phyloP scores from a whole-genome alignment of 208 protist genomes.

The Acanthamoeba polyphaga region DNA sequence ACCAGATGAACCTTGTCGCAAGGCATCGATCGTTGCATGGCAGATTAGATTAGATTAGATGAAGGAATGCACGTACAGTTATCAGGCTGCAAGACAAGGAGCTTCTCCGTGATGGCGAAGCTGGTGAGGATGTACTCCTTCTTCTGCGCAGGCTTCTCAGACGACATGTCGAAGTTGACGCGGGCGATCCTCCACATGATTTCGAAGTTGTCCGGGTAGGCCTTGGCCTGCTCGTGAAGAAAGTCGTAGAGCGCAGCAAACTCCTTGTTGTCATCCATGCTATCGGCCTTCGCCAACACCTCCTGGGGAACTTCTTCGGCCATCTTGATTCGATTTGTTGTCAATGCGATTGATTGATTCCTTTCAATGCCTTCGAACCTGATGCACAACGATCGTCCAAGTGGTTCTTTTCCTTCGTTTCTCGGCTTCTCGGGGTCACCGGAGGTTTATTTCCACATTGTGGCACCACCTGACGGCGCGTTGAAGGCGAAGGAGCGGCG shows the following conservation, averaged over 20 bases:
- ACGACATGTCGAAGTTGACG: constrained; percentile 60
- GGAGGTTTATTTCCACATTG: not conserved
- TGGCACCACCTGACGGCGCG: too few relatives aligned
- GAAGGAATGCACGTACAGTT: not conserved
- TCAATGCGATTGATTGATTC: not conserved
- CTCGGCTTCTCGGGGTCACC: not conserved
- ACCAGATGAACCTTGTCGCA: not conserved
- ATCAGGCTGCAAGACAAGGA: constrained; percentile 1
- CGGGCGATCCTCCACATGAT: constrained; percentile 43
- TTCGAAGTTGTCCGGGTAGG: constrained; percentile 38
- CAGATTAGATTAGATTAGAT: not conserved
- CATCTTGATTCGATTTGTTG: not conserved
- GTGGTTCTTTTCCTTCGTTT: not conserved
- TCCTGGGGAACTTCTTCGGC: constrained; percentile 11
- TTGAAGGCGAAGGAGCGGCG: too few relatives aligned
- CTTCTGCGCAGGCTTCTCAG: constrained; percentile 29
- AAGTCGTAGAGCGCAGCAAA: constrained; percentile 26
- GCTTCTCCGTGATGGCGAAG: not conserved
- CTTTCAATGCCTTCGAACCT: not conserved
- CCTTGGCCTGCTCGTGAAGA: not conserved
- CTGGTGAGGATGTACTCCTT: constrained; percentile 11
- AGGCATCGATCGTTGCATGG: not conserved
- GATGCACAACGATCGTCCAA: not conserved
- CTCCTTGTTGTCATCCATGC: constrained; percentile 58
- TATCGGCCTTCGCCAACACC: constrained; percentile 2